Base-by-base conservation (phyloP, 768 basidiomycete species). In the Obba rivulosa region DNA sequence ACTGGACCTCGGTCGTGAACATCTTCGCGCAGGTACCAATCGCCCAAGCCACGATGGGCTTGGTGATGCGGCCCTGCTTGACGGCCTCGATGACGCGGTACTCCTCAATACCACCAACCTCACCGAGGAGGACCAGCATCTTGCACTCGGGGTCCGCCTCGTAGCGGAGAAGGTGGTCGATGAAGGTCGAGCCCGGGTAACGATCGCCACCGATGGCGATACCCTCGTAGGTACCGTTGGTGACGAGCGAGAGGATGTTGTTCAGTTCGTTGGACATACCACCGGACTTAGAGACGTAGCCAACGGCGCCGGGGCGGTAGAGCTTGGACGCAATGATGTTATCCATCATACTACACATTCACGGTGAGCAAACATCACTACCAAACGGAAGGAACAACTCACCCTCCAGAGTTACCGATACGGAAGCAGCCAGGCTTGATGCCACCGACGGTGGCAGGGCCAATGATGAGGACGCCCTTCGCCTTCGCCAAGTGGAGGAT, bases 241-340 rank as follows among this genome's bases (percentile, higher is more conserved):
- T 97, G 62, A 78, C 79, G 66, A 95, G 80, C 18, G 92, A 93
- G 54, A 99, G 85, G 67, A 99, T 99, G 78, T 97, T 99, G 87
- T 99, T 98, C 62, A 99, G 76, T 71, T 99, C 95, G 76, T 98
- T 98, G 62, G 95, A 98, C 95, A 99, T 99, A 69, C 95, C 95
- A 58, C 95, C 95, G 8, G 94, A 97, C 75, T 99, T 99, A 69
- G 92, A 96, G 65, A 99, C 95, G 69, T 98, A 99, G 62, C 94
- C 95, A 60, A 99, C 90, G 11, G 93, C 92, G 48, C 95, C 95
- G 22, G 93, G 75, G 62, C 94, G 92, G 81, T 97, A 99, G 54
- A 99, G 87, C 77, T 97, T 99, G 54, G 92, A 95, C 7, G 94
- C 75, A 64, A 97, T 96, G 73, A 98, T 94, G 78, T 98, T 99